Base-by-base conservation (phyloP, 345 rosid genomes). In the Bretschneidera sinensis region DNA sequence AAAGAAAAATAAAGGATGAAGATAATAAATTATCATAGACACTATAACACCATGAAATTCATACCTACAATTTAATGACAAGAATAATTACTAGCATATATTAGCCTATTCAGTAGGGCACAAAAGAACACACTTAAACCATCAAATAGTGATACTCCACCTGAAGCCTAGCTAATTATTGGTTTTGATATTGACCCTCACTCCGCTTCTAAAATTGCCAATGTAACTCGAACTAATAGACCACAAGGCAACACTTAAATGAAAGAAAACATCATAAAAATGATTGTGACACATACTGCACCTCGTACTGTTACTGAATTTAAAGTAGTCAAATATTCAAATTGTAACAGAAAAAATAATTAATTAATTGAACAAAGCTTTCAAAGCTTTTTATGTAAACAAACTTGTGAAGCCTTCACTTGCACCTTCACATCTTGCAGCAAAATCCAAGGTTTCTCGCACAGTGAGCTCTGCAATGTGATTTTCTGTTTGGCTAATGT, bases 371-470 rank as follows among this genome's bases (percentile, higher is more conserved):
- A 11, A 35, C 33, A 9, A 22, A 43, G 62, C 19, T 21, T 34
- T 9, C 47, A 21, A 4, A 60, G 31, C 1, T 48, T 28, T 21
- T 39, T 18, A 23, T 54, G 24, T 8, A 24, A 66, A 67, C 68
- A 4, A 65, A 85, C 96, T 95, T 81, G 86, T 89, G 73, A 85
- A 85, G 60, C 85, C 84, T 68, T 85, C 88, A 50, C 74, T 89
- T 68, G 92, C 89, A 18, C 98, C 98, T 68, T 92, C 92, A 69
- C 89, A 92, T 68, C 92, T 72, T 47, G 98, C 96, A 48, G 95
- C 96, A 65, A 89, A 92, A 83, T 92, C 98, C 18, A 92, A 77
- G 8, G 96, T 92, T 77, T 92, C 98, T 49, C 95, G 81, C n/a
- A 92, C 98, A 45, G 95, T 92, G 51, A 87, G 81, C 69, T 92